Conservation (phyloP, 768 basidiomycete species). For the Suillus bovinus region DNA sequence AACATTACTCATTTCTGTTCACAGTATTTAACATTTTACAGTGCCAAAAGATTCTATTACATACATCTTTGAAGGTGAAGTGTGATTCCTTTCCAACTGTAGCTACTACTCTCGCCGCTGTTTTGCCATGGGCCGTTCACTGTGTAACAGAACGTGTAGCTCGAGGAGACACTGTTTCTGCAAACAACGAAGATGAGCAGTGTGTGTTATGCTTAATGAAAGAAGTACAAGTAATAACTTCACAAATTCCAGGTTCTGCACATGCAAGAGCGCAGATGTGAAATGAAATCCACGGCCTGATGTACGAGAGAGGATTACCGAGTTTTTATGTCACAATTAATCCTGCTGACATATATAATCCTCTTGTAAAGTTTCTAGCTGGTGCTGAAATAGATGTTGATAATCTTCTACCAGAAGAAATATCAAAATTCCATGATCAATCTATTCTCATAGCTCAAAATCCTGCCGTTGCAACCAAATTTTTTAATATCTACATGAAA, state of each 20-base stretch:
- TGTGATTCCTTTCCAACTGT: constrained; percentile 24
- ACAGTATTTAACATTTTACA: constrained; percentile 44
- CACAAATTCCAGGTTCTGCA: constrained; percentile 29
- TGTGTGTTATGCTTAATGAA: constrained; percentile 26
- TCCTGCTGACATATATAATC: constrained; percentile 44
- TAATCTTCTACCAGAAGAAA: constrained; percentile 24
- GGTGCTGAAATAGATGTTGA: constrained; percentile 40
- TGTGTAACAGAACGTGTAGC: constrained; percentile 24
- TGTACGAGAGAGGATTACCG: constrained; percentile 36
- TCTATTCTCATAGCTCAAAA: constrained; percentile 38
- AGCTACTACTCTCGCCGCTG: constrained; percentile 23
- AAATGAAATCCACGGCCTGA: constrained; percentile 41
- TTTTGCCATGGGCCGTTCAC: constrained; percentile 24
- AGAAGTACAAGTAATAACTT: constrained; percentile 20
- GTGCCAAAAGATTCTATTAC: constrained; percentile 28
- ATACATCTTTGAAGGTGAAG: constrained; percentile 34
- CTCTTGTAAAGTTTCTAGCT: constrained; percentile 39
- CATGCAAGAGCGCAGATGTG: constrained; percentile 27
- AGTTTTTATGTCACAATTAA: constrained; percentile 47
- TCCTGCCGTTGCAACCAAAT: constrained; percentile 40
- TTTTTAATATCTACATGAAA: constrained; percentile 43
- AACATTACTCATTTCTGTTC: constrained; percentile 37
- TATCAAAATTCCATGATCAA: constrained; percentile 35
- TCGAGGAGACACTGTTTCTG: constrained; percentile 17
- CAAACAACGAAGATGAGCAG: constrained; percentile 29